phyloP scores from a whole-genome alignment of 768 basidiomycete genomes.

The Pisolithus tinctorius region DNA sequence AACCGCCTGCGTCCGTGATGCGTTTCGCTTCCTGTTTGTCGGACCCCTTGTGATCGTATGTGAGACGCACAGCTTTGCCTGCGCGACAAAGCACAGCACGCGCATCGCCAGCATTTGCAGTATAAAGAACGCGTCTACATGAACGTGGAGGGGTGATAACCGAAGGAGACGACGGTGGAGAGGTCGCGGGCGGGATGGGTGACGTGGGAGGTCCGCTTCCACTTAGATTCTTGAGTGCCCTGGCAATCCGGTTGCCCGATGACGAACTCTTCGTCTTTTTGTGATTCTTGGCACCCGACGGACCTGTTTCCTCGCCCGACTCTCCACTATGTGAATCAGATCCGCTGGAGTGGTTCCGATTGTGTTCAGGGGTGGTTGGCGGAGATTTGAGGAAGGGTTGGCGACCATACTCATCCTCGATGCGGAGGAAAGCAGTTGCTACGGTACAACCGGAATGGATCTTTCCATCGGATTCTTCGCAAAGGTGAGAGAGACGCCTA shows the following conservation, averaged over 20 bases:
- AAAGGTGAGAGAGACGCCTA: slow-evolving; percentile 69
- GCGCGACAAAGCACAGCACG: slow-evolving; percentile 87
- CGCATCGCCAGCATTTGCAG: slow-evolving; percentile 96
- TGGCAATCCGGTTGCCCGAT: slow-evolving; percentile 46
- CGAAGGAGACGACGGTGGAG: slow-evolving; percentile 12
- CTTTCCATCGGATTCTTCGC: slow-evolving; percentile 83
- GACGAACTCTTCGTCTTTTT: slow-evolving; percentile 35
- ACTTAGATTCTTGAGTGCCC: slow-evolving; percentile 48
- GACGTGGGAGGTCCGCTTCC: slow-evolving; percentile 21
- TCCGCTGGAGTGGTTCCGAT: slow-evolving; percentile 26
- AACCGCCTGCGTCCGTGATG: slow-evolving; percentile 96
- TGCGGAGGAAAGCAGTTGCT: slow-evolving; percentile 88
- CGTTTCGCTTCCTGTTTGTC: slow-evolving; percentile 97
- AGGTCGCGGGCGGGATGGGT: slow-evolving; percentile 3
- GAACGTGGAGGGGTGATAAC: slow-evolving; percentile 39
- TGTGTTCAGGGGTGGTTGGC: slow-evolving; percentile 27
- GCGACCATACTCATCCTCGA: slow-evolving; percentile 74
- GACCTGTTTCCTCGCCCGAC: slow-evolving; percentile 29
- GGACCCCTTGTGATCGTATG: slow-evolving; percentile 98
- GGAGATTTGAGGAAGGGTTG: slow-evolving; percentile 55
- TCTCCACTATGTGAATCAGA: slow-evolving; percentile 41
- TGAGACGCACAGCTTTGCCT: slow-evolving; percentile 86
- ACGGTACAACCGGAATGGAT: slow-evolving; percentile 97
- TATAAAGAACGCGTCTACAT: slow-evolving; percentile 78
- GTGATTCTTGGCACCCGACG: slow-evolving; percentile 27